phyloP scores from a whole-genome alignment of 805 yeast genomes.

The Schwanniomyces vanrijiae region DNA sequence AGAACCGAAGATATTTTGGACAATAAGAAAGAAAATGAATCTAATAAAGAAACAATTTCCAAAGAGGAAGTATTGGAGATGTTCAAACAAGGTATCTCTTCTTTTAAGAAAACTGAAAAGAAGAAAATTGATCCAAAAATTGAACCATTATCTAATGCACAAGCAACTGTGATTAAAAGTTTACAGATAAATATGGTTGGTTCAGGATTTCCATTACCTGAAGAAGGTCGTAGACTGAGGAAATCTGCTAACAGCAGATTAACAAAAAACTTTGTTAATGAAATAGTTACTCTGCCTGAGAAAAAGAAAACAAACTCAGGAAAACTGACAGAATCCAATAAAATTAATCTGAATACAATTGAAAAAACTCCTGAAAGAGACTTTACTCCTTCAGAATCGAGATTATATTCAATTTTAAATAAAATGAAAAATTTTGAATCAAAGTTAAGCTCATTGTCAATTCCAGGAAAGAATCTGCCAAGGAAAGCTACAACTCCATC shows the following conservation, averaged over 20 bases:
- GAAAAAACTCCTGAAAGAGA: background rate
- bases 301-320: background rate
- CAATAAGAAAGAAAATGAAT: background rate
- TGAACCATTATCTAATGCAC: conserved; percentile 2
- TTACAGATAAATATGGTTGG: conserved; percentile 25
- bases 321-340: background rate
- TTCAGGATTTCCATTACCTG: conserved; percentile 8
- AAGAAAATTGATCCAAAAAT: background rate
- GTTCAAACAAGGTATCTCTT: conserved; percentile 21
- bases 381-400: conserved; percentile 7
- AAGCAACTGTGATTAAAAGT: conserved; percentile 12
- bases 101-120: conserved; percentile 3
- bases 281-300: background rate
- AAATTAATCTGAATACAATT: background rate
- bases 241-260: background rate
- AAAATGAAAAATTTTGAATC: conserved; percentile 23
- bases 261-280: background rate
- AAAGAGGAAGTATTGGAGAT: conserved; percentile 18
- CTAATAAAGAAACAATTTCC: conserved; percentile 7
- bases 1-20: background rate
- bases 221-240: conserved; percentile 9
- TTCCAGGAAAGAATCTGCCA: conserved; percentile 1
- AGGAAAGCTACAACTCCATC: background rate
- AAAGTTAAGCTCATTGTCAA: conserved; percentile 9
- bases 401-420: conserved; percentile 16